Evolutionary conservation across 169 alveolate species (phyloP), one percentile per base, ranked within the genome.

Genomic region (Blepharisma undulans): DNA sequence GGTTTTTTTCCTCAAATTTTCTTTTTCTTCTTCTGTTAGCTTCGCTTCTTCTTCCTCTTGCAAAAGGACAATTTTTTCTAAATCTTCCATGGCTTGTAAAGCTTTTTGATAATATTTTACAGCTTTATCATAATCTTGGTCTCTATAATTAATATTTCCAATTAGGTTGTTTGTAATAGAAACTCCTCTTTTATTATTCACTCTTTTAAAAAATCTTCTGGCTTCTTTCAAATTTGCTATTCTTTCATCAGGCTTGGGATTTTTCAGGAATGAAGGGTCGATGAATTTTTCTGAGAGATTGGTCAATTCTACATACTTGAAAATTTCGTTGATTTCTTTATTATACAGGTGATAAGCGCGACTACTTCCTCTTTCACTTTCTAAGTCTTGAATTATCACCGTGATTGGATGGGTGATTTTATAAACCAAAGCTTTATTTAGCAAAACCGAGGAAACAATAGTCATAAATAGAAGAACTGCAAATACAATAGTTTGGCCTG

Each of bases 271-370:
- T 21, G 25, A 32, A 6, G 89, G 89, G 27, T 82, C 89, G 6
- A 82, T 60, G 71, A 82, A 25, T 60, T 59, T 82, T 82, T 82
- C 89, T 48, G 48, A 34, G 12, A 72, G 8, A 32, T 82, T 74
- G 0, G 60, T 21, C 16, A 82, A 4, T n/a, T 74, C 29, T 4
- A 82, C 76, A 30, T 48, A 60, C 25, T 19, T 25, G 8, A 82
- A 30, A 59, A 82, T 82, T 22, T 82, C 71, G 22, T 82, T 82
- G 76, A 82, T 33, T 82, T 82, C 89, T 82, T 82, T 82, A 60
- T 82, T 82, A 72, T 82, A 82, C 36, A 21, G 14, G 8, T 30
- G 33, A 30, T 82, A 21, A 4, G 60, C 60, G 8, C 33, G 27
- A 4, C 29, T n/a, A n/a, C 33, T 72, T 21, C 36, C 29, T 21